Conservation (phyloP, 2,329 filamentous ascomycete genomes). For the Fusarium xylarioides region DNA sequence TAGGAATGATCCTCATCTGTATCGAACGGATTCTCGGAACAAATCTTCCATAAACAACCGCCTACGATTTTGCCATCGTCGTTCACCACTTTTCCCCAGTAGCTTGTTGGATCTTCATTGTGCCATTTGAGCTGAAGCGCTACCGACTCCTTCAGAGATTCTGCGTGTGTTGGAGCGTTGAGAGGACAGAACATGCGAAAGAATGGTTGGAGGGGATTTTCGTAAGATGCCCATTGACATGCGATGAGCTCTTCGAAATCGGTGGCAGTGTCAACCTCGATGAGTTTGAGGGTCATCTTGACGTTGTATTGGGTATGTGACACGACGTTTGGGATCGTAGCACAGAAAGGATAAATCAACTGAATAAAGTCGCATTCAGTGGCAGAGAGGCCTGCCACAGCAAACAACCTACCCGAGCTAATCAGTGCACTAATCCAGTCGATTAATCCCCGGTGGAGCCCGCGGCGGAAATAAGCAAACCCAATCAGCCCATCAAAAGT, state of each 20-base stretch:
- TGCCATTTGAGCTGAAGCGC: slow-evolving; percentile 20
- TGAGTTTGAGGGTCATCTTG: slow-evolving; percentile 28
- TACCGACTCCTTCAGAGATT: slow-evolving; percentile 22
- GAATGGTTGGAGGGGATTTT: slow-evolving; percentile 26
- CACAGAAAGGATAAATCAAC: neutral
- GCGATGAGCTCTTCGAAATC: slow-evolving; percentile 36
- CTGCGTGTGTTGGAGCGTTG: neutral
- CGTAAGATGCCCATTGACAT: slow-evolving; percentile 30
- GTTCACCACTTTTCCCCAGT: slow-evolving; percentile 28
- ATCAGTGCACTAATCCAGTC: neutral
- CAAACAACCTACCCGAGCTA: neutral
- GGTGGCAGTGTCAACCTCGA: slow-evolving; percentile 18
- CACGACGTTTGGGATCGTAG: neutral
- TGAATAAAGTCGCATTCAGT: neutral
- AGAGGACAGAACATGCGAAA: slow-evolving; percentile 38
- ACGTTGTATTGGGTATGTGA: neutral
- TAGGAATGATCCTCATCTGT: slow-evolving; percentile 13
- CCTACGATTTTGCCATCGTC: slow-evolving; percentile 30
- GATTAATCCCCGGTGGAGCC: neutral
- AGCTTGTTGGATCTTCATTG: slow-evolving; percentile 22
- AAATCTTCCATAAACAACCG: slow-evolving; percentile 37
- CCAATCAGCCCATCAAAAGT: neutral
- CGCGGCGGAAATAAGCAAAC: neutral
- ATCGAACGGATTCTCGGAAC: slow-evolving; percentile 17
- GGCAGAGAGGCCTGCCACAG: neutral